Evolutionary conservation across 768 basidiomycete species (phyloP).

Genomic region (Sistotremastrum suecicum): DNA sequence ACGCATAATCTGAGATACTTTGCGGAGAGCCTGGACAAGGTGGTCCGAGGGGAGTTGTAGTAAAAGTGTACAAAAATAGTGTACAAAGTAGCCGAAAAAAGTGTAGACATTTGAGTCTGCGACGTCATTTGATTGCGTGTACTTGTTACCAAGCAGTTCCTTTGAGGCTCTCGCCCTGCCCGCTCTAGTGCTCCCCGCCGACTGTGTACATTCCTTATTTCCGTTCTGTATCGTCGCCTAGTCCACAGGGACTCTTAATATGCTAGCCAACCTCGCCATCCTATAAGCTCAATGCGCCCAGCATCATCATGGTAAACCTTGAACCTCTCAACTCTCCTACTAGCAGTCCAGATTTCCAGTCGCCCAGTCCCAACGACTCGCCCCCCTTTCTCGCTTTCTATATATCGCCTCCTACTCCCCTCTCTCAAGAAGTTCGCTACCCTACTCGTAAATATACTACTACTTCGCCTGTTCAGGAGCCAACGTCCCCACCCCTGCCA

Average conservation of each 20-base stretch:
- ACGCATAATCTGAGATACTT: slow-evolving; percentile 61
- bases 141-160: too few species aligned
- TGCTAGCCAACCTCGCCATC: too few species aligned
- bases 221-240: too few species aligned
- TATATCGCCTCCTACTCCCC: background rate
- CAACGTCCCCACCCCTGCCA: slow-evolving; percentile 15
- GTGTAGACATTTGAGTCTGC: too few species aligned
- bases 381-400: too few species aligned
- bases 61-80: background rate
- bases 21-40: slow-evolving; percentile 55
- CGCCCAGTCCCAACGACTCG: background rate
- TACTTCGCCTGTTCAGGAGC: slow-evolving; percentile 11
- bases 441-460: slow-evolving; percentile 11
- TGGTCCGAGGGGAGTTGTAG: slow-evolving; percentile 36
- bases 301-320: too few species aligned
- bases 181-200: too few species aligned
- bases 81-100: slow-evolving; percentile 1
- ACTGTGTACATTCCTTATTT: too few species aligned
- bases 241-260: too few species aligned
- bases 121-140: too few species aligned
- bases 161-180: too few species aligned
- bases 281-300: too few species aligned
- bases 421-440: background rate
- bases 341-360: slow-evolving; percentile 2
- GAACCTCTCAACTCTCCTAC: background rate